Evolutionary conservation across 208 protist genomes (phyloP), one percentile per base, ranked within the genome.

Genomic region (Angomonas deanei): DNA sequence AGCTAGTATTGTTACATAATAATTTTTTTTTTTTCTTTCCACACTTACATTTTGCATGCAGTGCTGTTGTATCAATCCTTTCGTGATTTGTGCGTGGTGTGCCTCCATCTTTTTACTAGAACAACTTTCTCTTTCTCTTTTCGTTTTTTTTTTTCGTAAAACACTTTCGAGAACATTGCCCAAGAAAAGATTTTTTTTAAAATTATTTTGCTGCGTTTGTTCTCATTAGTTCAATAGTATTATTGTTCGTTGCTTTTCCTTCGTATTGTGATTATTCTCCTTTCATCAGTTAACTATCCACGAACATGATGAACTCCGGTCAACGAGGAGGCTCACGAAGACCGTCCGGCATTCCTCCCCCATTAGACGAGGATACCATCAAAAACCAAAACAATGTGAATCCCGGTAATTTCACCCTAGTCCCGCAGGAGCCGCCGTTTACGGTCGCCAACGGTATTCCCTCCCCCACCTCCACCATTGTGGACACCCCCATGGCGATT

Each of bases 11-110:
- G 55, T 23, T 63, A 26, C 26, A n/a, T n/a, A n/a, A n/a, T n/a
- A n/a, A n/a, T 15, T 65, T 33, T 50, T 36, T 57, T 60, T 63
- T 57, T 52, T 49, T 53, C 21, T 55, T 69, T 26, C n/a, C 33
- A 19, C n/a, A n/a, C n/a, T n/a, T n/a, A n/a, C n/a, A n/a, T n/a
- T n/a, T n/a, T n/a, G n/a, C n/a, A n/a, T n/a, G n/a, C n/a, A n/a
- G n/a, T n/a, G n/a, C n/a, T n/a, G n/a, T n/a, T n/a, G n/a, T n/a
- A n/a, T n/a, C n/a, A n/a, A n/a, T n/a, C n/a, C n/a, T 15, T 42
- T n/a, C 36, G 15, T 42, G 8, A 42, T 42, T 42, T 42, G 8
- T n/a, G 11, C 36, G 11, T 42, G 8, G 8, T 15, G 8, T 15
- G 8, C 36, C 8, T 15, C 15, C 15, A n/a, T 42, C 15, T 42